Evolutionary conservation across 345 rosid genomes (phyloP), one percentile per base, ranked within the genome.

Genomic region (Melaleuca alternifolia): DNA sequence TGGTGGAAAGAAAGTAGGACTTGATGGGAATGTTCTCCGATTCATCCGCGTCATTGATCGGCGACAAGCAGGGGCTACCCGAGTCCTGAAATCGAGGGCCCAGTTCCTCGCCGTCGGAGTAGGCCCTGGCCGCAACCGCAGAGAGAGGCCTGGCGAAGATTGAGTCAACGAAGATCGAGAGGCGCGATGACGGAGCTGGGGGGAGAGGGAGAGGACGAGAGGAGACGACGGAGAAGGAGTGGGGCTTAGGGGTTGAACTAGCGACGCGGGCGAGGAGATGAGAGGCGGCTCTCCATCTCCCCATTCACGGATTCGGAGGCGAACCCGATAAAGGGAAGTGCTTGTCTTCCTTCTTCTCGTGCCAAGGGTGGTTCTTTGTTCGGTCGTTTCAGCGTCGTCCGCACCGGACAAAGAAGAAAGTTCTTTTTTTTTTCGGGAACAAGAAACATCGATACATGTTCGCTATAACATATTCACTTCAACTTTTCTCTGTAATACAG

Each of bases 1-100:
- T 93, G 87, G 99, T 96, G 62, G 93, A 95, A 28, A 97, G 95
- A 87, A 97, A 95, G 87, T 92, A 96, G 21, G 98, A 95, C 91
- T 94, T 96, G 77, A 96, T 89, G 51, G 99, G 96, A 83, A 97
- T 96, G 87, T 83, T 30, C 61, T 26, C 57, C 15, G 57, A 33
- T 83, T 54, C 57, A 53, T 83, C 93, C 94, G 21, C 76, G 50
- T 24, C 93, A 94, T 82, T 94, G 95, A 30, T 93, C 96, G 82
- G 52, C 51, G 51, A 28, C 76, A 51, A 28, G 56, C 41, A 62
- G 51, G 51, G 37, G 50, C 57, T 92, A 77, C 85, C 88, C 5
- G 88, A 89, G 86, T 93, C 96, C 87, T 12, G 51, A 10, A 92
- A 91, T 88, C 91, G 95, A 75, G 92, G 88, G 56, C 94, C 95